phyloP scores from a whole-genome alignment of 495 filamentous ascomycete species.

The Jackrogersella multiformis region DNA sequence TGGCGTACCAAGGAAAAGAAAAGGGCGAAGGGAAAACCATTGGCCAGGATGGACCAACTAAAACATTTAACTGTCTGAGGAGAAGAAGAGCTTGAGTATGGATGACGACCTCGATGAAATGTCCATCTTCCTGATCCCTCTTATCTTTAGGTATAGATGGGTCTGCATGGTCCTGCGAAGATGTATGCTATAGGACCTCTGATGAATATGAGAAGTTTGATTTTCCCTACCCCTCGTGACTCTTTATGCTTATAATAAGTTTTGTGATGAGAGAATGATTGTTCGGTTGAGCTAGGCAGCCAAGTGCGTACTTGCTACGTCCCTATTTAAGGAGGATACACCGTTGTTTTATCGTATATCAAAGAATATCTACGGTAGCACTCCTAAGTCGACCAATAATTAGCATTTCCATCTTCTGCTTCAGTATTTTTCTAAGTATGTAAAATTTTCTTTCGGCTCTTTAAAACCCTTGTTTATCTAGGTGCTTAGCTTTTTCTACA shows the following conservation, averaged over 20 bases:
- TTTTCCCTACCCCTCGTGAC: not conserved
- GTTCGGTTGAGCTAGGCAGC: too few relatives aligned
- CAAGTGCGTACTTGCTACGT: too few relatives aligned
- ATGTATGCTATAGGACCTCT: not conserved
- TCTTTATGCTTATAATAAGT: not conserved
- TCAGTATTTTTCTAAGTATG: too few relatives aligned
- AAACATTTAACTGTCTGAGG: not conserved
- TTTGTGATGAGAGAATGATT: too few relatives aligned
- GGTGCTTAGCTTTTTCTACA: too few relatives aligned
- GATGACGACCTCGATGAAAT: not conserved
- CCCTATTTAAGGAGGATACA: too few relatives aligned
- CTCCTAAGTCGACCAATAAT: too few relatives aligned
- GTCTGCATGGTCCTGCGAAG: not conserved
- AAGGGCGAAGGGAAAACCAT: constrained; percentile 1
- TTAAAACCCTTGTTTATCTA: too few relatives aligned
- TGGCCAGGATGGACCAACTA: not conserved
- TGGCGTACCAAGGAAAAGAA: constrained; percentile 4
- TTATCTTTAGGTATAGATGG: not conserved
- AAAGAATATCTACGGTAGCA: too few relatives aligned
- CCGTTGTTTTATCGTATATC: too few relatives aligned
- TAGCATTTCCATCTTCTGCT: too few relatives aligned
- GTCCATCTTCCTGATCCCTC: not conserved
- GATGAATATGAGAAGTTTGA: not conserved
- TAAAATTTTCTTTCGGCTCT: too few relatives aligned
- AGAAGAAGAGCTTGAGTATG: not conserved